Percentiles rank a stretch among this genome's conserved stretches.
Evolutionary conservation across 371 early-diverging fungal species (phyloP).

Genomic region (Mortierella sp.): DNA sequence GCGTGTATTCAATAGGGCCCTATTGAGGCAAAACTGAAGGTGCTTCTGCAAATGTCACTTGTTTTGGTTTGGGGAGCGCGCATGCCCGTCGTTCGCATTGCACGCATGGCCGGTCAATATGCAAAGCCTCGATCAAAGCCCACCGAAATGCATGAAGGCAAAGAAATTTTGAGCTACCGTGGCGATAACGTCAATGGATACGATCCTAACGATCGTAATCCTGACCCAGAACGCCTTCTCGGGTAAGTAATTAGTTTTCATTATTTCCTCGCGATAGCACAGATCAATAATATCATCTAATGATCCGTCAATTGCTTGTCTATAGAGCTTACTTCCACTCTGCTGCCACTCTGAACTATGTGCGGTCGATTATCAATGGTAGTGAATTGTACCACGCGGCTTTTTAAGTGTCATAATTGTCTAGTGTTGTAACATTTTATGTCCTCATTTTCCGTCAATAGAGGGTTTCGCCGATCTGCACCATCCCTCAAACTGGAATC

Average conservation of each 20-base stretch:
- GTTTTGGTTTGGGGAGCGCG: conserved; percentile 95
- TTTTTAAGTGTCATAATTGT: neutral
- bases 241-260: conserved; percentile 60
- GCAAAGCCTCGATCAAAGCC: conserved; percentile 97
- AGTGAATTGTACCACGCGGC: conserved; percentile 2
- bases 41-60: conserved; percentile 96
- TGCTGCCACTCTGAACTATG: conserved; percentile 96
- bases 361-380: conserved; percentile 87
- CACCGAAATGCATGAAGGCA: conserved; percentile 89
- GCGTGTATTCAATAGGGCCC: conserved; percentile 66
- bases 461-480: conserved; percentile 82
- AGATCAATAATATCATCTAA: neutral
- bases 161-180: conserved; percentile 77
- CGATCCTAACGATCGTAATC: conserved; percentile 85
- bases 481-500: conserved; percentile 90
- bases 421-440: neutral
- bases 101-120: conserved; percentile 98
- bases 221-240: conserved; percentile 94
- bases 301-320: neutral
- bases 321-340: conserved; percentile 95
- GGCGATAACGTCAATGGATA: conserved; percentile 98
- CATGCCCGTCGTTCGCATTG: conserved; percentile 94
- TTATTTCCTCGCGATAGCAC: neutral
- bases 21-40: conserved; percentile 95
- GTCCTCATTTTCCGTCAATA: conserved; percentile 11